Evolutionary conservation across 163 green algal genomes (phyloP).

Genomic region (Scenedesmus sp.): DNA sequence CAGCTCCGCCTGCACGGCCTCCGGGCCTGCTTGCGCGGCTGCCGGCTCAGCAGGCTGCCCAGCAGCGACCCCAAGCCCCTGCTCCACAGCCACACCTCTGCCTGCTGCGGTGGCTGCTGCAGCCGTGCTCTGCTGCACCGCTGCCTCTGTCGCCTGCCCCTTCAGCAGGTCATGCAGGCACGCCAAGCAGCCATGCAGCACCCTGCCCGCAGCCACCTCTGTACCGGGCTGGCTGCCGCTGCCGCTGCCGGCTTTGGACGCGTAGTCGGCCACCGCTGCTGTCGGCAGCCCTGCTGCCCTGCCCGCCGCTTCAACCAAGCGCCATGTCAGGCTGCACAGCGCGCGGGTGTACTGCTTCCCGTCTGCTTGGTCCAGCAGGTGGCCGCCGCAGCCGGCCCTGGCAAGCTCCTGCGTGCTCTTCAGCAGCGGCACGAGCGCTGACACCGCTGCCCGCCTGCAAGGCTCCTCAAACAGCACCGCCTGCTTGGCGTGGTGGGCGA

Average conservation of each 20-base stretch:
- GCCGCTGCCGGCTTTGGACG: not conserved
- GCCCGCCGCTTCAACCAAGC: not conserved
- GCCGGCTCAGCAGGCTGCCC: not conserved
- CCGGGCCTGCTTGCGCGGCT: not conserved
- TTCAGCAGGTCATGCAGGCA: not conserved
- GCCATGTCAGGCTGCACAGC: not conserved
- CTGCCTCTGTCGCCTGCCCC: not conserved
- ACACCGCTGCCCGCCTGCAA: not conserved
- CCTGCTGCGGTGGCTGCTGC: not conserved
- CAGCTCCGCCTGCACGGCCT: no score
- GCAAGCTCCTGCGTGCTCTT: not conserved
- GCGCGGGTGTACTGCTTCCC: constrained; percentile 12
- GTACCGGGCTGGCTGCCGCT: not conserved
- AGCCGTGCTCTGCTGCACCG: constrained; percentile 24
- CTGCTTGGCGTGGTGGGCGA: not conserved
- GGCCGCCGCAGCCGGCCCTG: not conserved
- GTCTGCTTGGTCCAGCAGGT: not conserved
- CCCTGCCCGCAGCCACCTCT: not conserved
- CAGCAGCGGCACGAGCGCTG: constrained; percentile 1
- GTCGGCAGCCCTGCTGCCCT: constrained; percentile 15
- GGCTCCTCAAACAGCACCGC: not conserved
- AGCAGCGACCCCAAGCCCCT: not conserved
- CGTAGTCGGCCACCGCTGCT: not conserved
- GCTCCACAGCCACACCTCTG: no score
- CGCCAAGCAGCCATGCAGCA: not conserved